Conservation (phyloP, 108 stramenopile species). For the Skeletonema grethae region DNA sequence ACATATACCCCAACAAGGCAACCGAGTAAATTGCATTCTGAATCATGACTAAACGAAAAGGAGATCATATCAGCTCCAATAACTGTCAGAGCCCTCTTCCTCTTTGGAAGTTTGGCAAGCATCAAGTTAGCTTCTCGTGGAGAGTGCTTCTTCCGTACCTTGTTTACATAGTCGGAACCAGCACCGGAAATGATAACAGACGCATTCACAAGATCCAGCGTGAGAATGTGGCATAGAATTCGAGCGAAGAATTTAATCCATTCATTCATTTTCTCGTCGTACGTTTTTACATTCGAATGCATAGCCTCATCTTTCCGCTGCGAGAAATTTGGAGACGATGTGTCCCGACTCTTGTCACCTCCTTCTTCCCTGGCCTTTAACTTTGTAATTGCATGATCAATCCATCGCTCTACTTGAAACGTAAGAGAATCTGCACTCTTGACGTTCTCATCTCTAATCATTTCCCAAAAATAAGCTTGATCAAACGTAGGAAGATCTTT, state of each 20-base stretch:
- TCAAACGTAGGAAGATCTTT: slow-evolving; percentile 26
- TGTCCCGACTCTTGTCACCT: background rate
- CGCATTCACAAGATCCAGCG: slow-evolving; percentile 22
- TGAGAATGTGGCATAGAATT: slow-evolving; percentile 17
- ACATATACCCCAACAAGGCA: slow-evolving; percentile 21
- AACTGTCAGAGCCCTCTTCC: slow-evolving; percentile 19
- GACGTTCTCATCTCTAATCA: slow-evolving; percentile 31
- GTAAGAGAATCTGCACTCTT: slow-evolving; percentile 23
- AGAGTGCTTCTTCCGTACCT: slow-evolving; percentile 20
- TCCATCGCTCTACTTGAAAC: slow-evolving; percentile 44
- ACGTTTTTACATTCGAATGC: slow-evolving; percentile 7
- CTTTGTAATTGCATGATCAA: slow-evolving; percentile 19
- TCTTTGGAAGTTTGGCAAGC: slow-evolving; percentile 31
- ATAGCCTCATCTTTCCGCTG: background rate
- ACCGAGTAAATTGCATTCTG: slow-evolving; percentile 29
- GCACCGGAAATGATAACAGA: slow-evolving; percentile 43
- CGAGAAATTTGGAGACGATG: background rate
- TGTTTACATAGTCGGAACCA: slow-evolving; percentile 25
- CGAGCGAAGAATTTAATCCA: slow-evolving; percentile 12
- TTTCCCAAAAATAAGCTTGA: slow-evolving; percentile 25
- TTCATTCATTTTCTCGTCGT: slow-evolving; percentile 35
- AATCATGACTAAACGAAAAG: slow-evolving; percentile 32
- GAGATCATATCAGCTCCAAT: slow-evolving; percentile 28
- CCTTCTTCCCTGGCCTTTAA: background rate
- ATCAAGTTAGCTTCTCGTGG: slow-evolving; percentile 31